A percentile compares a stretch with the other conserved stretches of the same genome.
Conservation (phyloP, 345 rosid genomes). For the Excoecaria cochinchinensis region DNA sequence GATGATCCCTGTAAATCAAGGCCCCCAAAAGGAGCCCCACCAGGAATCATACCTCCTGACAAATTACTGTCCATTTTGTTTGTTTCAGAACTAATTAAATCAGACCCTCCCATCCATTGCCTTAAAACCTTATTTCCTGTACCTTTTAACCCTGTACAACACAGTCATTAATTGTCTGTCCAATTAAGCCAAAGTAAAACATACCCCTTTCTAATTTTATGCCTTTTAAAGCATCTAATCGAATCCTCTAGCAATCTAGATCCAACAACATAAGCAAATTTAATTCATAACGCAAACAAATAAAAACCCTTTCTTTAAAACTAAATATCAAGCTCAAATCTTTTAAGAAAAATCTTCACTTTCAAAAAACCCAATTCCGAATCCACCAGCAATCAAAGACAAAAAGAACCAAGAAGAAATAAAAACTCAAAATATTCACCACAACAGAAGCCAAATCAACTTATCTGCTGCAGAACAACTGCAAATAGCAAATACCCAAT, state of each 20-base stretch:
- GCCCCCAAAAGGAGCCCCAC: slow-evolving; percentile 62
- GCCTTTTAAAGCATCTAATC: not conserved
- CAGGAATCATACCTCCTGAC: slow-evolving; percentile 64
- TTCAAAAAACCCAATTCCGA: not conserved
- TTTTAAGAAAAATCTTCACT: not conserved
- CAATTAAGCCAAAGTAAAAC: slow-evolving; percentile 16
- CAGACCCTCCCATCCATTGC: slow-evolving; percentile 19
- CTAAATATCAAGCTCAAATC: not conserved
- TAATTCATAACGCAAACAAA: slow-evolving; percentile 6
- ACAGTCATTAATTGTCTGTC: not conserved
- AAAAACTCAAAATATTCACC: not conserved
- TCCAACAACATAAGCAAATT: not conserved
- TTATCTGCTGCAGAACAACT: slow-evolving; percentile 15
- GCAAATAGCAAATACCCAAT: not conserved
- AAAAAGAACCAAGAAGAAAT: not conserved
- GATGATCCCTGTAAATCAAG: slow-evolving; percentile 68
- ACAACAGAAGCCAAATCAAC: slow-evolving; percentile 6
- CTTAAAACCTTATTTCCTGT: slow-evolving; percentile 15
- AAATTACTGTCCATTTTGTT: slow-evolving; percentile 64
- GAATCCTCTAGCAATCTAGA: slow-evolving; percentile 4
- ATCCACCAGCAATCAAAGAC: not conserved
- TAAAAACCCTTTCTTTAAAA: slow-evolving; percentile 3
- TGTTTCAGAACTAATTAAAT: slow-evolving; percentile 15
- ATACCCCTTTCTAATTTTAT: slow-evolving; percentile 9
- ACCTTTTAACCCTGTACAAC: not conserved